phyloP scores from a whole-genome alignment of 176 grass and related monocot species.

The Stipa capillata region DNA sequence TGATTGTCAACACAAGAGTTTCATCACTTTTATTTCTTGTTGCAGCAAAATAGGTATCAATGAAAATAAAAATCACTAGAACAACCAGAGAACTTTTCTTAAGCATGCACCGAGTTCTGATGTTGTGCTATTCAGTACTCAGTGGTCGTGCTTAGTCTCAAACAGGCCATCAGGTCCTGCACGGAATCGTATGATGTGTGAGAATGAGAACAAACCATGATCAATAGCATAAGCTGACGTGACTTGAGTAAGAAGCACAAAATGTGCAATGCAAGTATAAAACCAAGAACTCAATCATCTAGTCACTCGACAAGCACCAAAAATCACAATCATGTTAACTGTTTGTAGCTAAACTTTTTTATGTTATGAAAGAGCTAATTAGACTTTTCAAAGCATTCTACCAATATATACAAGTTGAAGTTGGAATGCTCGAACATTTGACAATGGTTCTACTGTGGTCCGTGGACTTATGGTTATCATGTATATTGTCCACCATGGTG shows the following conservation, averaged over 20 bases:
- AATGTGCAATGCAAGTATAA: background rate
- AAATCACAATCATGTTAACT: background rate
- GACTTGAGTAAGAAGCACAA: too few species aligned
- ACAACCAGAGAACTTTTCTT: conserved; percentile 9
- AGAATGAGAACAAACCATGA: background rate
- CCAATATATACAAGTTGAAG: background rate
- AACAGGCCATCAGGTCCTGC: conserved; percentile 73
- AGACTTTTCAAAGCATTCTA: background rate
- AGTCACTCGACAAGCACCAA: background rate
- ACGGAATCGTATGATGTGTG: background rate
- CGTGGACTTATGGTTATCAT: background rate
- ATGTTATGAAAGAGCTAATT: background rate
- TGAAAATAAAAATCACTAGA: conserved; percentile 29
- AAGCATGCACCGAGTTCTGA: conserved; percentile 10
- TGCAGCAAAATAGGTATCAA: conserved; percentile 13
- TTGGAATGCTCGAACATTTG: background rate
- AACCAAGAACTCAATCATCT: background rate
- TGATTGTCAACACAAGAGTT: conserved; percentile 23
- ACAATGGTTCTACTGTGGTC: background rate
- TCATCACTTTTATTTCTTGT: conserved; percentile 44
- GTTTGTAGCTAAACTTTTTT: too few species aligned
- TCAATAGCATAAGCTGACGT: background rate
- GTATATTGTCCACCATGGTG: background rate
- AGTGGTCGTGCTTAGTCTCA: conserved; percentile 55
- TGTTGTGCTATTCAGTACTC: conserved; percentile 23